Base-by-base conservation (phyloP, 305 asterid species). In the Plantago rigida region DNA sequence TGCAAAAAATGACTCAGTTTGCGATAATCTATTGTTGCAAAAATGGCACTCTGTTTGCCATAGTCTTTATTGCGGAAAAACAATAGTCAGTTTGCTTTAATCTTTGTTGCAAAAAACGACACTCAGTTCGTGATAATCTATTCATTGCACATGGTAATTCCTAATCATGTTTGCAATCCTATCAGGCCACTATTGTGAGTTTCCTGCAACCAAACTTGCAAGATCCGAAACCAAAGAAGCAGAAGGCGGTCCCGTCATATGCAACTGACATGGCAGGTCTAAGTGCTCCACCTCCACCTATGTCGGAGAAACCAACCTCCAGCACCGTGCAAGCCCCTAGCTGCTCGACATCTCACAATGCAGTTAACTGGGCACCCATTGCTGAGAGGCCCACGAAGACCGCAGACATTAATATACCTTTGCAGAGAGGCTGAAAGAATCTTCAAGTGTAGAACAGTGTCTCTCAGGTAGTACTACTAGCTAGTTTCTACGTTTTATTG, bases 131-230 rank as follows among this genome's bases (percentile, higher is more conserved):
- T 2, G 12, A 50, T 11, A 15, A 51, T 51, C 56, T 51, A 19
- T 10, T 2, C n/a, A 19, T 10, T 2, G 14, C 56, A 10, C 34
- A 12, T 9, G 52, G 28, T 14, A 28, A 31, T 48, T 26, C 10
- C 13, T 4, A 51, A 19, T 48, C 56, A 0, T 47, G 53, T 24
- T n/a, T 39, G 31, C 50, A 19, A 54, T 51, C 62, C 2, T 57
- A 11, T 66, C 78, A 87, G 96, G 87, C 85, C 36, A 85, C 80
- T 9, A 92, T 85, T 13, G 96, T 85, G 46, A 87, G 96, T 75
- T 87, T 85, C 71, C 86, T 83, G 41, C 78, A 87, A 19, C 73
- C 87, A 66, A 75, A 76, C 56, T 52, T 75, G 58, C 72, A 57
- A 2, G 94, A 87, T 70, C 13, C 71, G 46, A 87, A 80, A 64